Evolutionary conservation across 768 basidiomycete species (phyloP).

Genomic region (Holtermanniella nyarrowii): DNA sequence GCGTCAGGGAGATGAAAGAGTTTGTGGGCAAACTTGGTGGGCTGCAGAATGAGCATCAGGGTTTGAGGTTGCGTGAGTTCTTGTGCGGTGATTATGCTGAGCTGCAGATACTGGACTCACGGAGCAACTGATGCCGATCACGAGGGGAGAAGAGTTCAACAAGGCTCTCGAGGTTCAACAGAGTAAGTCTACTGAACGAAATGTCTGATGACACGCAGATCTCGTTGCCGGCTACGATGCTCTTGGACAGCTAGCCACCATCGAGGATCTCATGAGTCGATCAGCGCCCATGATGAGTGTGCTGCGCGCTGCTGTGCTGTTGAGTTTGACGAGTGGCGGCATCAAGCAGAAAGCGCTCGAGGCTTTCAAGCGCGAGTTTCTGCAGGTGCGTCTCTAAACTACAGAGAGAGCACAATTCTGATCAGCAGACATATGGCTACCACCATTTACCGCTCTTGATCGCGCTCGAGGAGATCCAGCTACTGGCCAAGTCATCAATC

Average conservation of each 20-base stretch:
- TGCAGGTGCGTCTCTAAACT: conserved; percentile 60
- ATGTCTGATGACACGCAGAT: conserved; percentile 47
- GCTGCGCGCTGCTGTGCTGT: conserved; percentile 71
- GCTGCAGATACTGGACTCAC: conserved; percentile 77
- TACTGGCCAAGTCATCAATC: conserved; percentile 56
- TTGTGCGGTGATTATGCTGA: not conserved
- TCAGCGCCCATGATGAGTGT: conserved; percentile 72
- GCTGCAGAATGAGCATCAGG: conserved; percentile 81
- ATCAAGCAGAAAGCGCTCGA: conserved; percentile 80
- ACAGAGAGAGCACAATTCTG: conserved; percentile 8
- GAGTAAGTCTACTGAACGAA: conserved; percentile 48
- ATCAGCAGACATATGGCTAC: conserved; percentile 57
- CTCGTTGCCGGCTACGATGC: conserved; percentile 88
- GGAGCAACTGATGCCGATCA: conserved; percentile 78
- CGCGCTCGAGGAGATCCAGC: conserved; percentile 37
- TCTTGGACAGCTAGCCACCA: conserved; percentile 63
- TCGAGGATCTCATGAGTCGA: conserved; percentile 83
- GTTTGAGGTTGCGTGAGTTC: conserved; percentile 70
- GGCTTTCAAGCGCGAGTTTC: conserved; percentile 76
- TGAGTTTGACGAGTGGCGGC: conserved; percentile 71
- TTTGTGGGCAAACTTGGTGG: conserved; percentile 94
- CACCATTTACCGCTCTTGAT: conserved; percentile 47
- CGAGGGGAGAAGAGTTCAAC: conserved; percentile 78
- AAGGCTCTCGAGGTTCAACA: conserved; percentile 90
- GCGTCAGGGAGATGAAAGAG: conserved; percentile 78